phyloP scores from a whole-genome alignment of 768 basidiomycete genomes.

The Zangia roseola region DNA sequence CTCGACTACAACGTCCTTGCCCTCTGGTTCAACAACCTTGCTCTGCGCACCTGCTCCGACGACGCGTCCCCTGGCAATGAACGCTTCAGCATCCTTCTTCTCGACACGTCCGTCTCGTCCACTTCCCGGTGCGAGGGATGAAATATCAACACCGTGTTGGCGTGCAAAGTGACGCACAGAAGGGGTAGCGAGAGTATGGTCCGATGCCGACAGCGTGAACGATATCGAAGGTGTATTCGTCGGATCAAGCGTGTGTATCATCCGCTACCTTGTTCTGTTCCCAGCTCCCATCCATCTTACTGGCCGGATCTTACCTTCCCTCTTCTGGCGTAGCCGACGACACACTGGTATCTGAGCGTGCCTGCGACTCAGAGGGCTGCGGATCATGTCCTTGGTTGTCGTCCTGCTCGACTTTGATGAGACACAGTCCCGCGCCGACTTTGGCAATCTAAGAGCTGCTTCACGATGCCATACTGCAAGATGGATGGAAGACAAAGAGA shows the following conservation, averaged over 20 bases:
- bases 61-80: slow-evolving; percentile 34
- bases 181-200: slow-evolving; percentile 64
- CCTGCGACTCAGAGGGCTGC: background rate
- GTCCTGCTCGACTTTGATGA: slow-evolving; percentile 79
- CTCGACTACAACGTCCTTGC: slow-evolving; percentile 60
- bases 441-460: slow-evolving; percentile 77
- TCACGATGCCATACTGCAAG: slow-evolving; percentile 74
- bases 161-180: slow-evolving; percentile 78
- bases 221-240: slow-evolving; percentile 29
- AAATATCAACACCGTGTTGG: slow-evolving; percentile 60
- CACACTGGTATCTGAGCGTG: background rate
- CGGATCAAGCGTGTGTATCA: slow-evolving; percentile 51
- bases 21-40: background rate
- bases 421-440: slow-evolving; percentile 74
- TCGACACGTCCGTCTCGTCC: slow-evolving; percentile 76
- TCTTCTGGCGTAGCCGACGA: background rate
- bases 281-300: background rate
- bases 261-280: background rate
- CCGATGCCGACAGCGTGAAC: slow-evolving; percentile 15
- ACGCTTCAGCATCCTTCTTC: slow-evolving; percentile 69
- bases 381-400: slow-evolving; percentile 2
- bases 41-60: background rate
- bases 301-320: slow-evolving; percentile 17
- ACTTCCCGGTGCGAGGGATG: slow-evolving; percentile 57
- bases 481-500: no score